Evolutionary conservation across 73 alveolate species (phyloP).

Genomic region (Paramecium pentaurelia): DNA sequence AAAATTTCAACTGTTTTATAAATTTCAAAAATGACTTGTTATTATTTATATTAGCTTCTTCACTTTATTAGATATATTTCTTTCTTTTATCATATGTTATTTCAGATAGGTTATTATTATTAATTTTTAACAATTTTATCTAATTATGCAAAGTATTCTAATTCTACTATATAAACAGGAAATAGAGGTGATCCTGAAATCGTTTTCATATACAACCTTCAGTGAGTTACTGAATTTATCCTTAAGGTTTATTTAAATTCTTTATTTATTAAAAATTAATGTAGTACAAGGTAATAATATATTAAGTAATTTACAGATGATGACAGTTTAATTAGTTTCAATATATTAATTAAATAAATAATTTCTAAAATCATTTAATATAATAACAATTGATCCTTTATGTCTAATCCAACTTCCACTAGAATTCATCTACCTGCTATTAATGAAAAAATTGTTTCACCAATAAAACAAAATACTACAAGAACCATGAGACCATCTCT

Average conservation of each 20-base stretch:
- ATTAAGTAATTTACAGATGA: neutral
- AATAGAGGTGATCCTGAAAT: neutral
- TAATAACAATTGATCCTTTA: neutral
- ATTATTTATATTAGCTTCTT: too few relatives aligned
- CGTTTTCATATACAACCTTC: neutral
- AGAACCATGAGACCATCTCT: neutral
- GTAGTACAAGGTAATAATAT: neutral
- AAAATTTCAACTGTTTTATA: too few relatives aligned
- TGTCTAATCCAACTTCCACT: neutral
- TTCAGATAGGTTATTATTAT: too few relatives aligned
- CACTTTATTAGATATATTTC: too few relatives aligned
- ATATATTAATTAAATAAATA: neutral
- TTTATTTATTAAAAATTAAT: neutral
- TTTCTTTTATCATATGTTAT: too few relatives aligned
- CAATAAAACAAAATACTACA: neutral
- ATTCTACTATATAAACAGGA: neutral
- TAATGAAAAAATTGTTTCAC: neutral
- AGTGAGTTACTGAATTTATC: neutral
- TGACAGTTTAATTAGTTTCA: neutral
- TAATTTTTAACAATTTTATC: too few relatives aligned
- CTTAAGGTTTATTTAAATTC: neutral
- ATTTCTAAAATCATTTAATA: neutral
- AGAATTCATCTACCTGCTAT: neutral
- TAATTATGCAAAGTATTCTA: neutral
- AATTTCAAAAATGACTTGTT: too few relatives aligned